phyloP scores from a whole-genome alignment of 1,284 basidiomycete species.

The Cutaneotrichosporon mucoides region DNA sequence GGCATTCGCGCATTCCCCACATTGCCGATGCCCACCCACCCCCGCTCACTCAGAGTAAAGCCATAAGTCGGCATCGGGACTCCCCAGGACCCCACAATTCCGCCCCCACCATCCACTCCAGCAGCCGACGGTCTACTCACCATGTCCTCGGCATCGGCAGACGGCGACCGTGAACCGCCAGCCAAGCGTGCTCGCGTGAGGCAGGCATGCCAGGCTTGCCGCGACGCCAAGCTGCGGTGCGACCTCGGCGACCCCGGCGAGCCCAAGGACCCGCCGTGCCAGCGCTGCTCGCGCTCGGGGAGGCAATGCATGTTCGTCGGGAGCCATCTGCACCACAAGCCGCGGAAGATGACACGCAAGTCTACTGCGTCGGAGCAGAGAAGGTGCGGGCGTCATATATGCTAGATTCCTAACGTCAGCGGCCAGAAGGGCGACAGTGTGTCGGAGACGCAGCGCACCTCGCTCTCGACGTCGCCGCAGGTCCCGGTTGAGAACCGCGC shows the following conservation, averaged over 20 bases:
- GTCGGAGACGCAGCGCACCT: too few relatives aligned
- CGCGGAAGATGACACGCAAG: constrained; percentile 5
- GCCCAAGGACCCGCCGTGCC: constrained; percentile 14
- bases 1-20: background rate
- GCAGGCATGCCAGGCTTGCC: constrained; percentile 5
- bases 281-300: constrained; percentile 19
- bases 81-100: too few relatives aligned
- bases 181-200: constrained; percentile 7
- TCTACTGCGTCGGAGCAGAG: background rate
- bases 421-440: background rate
- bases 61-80: too few relatives aligned
- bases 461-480: background rate
- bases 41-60: constrained; percentile 1
- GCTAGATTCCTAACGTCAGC: background rate
- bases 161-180: background rate
- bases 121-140: background rate
- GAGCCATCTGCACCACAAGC: constrained; percentile 4
- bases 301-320: constrained; percentile 17
- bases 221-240: constrained; percentile 9
- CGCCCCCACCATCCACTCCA: too few relatives aligned
- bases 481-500: background rate
- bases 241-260: constrained; percentile 11
- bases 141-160: background rate
- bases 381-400: too few relatives aligned
- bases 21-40: constrained; percentile 4